Conservation (phyloP, 2,329 filamentous ascomycete species). For the Penicillium occitanis region DNA sequence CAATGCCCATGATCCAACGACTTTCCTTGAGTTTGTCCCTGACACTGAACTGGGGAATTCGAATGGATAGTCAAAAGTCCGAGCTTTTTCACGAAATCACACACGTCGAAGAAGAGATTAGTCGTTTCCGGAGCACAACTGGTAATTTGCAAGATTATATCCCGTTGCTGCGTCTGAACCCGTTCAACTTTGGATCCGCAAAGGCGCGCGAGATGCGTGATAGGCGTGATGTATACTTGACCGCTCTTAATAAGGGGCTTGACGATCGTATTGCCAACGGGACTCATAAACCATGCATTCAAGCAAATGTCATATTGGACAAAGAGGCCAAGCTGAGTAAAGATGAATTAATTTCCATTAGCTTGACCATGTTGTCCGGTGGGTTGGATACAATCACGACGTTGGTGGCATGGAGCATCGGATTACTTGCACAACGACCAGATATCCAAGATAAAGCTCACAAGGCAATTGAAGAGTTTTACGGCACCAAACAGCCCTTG, state of each 20-base stretch:
- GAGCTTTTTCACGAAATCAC: neutral
- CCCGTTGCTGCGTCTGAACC: conserved; percentile 59
- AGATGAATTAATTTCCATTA: conserved; percentile 65
- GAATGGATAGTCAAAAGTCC: neutral
- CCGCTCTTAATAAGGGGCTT: conserved; percentile 57
- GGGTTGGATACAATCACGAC: conserved; percentile 68
- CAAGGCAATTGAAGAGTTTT: conserved; percentile 57
- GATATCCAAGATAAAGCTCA: conserved; percentile 64
- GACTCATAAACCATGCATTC: neutral
- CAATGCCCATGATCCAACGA: neutral
- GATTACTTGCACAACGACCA: conserved; percentile 57
- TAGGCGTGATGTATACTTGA: conserved; percentile 62
- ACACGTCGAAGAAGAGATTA: neutral
- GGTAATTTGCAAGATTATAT: conserved; percentile 49
- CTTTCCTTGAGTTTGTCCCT: neutral
- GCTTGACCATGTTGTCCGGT: conserved; percentile 66
- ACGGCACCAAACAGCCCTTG: conserved; percentile 54
- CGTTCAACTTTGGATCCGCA: conserved; percentile 58
- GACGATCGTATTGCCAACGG: conserved; percentile 43
- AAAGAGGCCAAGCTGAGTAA: conserved; percentile 62
- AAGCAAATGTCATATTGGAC: conserved; percentile 37
- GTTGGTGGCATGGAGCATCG: conserved; percentile 64
- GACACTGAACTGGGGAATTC: neutral
- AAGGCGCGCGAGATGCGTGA: conserved; percentile 61
- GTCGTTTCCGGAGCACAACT: neutral